phyloP scores from a whole-genome alignment of 805 yeast species.

The Phaffomyces antillensis region DNA sequence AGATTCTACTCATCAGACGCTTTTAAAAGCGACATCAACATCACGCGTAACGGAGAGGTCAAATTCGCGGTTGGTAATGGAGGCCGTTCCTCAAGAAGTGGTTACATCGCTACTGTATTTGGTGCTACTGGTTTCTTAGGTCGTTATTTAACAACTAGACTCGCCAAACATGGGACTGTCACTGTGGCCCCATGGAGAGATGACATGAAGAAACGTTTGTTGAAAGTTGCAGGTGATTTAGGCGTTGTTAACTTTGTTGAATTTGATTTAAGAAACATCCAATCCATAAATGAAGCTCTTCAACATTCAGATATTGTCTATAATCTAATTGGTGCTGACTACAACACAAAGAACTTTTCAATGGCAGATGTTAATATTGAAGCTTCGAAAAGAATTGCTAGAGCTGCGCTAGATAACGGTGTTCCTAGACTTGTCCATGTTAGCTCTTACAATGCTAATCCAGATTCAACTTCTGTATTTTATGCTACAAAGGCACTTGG shows the following conservation, averaged over 20 bases:
- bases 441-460: conserved; percentile 70
- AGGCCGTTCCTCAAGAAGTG: conserved; percentile 80
- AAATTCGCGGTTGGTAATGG: conserved; percentile 66
- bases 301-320: conserved; percentile 77
- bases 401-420: conserved; percentile 59
- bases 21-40: conserved; percentile 52
- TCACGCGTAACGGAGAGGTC: conserved; percentile 72
- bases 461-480: conserved; percentile 59
- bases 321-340: conserved; percentile 73
- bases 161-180: conserved; percentile 77
- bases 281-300: conserved; percentile 69
- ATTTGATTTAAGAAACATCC: conserved; percentile 70
- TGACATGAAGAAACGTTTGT: conserved; percentile 66
- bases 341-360: conserved; percentile 69
- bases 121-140: conserved; percentile 81
- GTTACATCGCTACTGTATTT: conserved; percentile 83
- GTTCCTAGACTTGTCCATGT: conserved; percentile 75
- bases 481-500: conserved; percentile 76
- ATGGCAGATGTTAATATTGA: conserved; percentile 83
- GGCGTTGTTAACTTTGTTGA: conserved; percentile 84
- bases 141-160: conserved; percentile 57
- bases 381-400: conserved; percentile 69
- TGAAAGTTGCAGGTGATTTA: conserved; percentile 78
- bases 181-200: conserved; percentile 78
- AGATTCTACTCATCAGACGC: conserved; percentile 17